phyloP scores from a whole-genome alignment of 2,329 filamentous ascomycete genomes.

The Aciculosporium take region DNA sequence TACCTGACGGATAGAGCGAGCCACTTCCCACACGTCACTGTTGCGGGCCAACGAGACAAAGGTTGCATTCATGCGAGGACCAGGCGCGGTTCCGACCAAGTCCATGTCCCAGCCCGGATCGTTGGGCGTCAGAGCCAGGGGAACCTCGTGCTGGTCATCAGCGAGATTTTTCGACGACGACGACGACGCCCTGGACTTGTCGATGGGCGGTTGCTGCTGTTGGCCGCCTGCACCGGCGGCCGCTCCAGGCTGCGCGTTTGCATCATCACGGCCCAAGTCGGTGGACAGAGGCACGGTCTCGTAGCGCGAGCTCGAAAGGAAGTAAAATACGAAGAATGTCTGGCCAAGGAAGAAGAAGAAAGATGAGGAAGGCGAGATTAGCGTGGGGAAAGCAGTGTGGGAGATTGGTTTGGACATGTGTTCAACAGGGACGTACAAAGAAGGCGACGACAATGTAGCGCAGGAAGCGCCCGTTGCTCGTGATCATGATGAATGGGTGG shows the following conservation, averaged over 20 bases:
- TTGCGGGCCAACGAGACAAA: constrained; percentile 95
- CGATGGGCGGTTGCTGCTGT: constrained; percentile 6
- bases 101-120: constrained; percentile 39
- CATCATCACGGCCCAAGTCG: neutral
- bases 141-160: constrained; percentile 19
- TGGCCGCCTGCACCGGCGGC: neutral
- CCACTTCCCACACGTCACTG: constrained; percentile 89
- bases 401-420: too few relatives aligned
- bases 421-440: constrained; percentile 56
- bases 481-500: constrained; percentile 36
- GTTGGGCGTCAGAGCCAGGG: constrained; percentile 37
- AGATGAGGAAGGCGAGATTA: neutral
- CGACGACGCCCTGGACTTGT: constrained; percentile 11
- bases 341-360: constrained; percentile 12
- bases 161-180: constrained; percentile 11
- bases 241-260: neutral
- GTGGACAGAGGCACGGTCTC: constrained; percentile 21
- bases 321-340: constrained; percentile 64
- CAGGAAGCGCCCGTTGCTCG: constrained; percentile 59
- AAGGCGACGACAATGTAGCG: constrained; percentile 69
- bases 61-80: constrained; percentile 83
- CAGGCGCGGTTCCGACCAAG: constrained; percentile 38
- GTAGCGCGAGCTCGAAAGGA: constrained; percentile 50
- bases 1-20: constrained; percentile 85
- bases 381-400: neutral